These are phyloP conservation scores for Cryptococcus sp. DNA, from an alignment of 1,284 basidiomycete genomes.

Conservation along the genomic window DNA sequence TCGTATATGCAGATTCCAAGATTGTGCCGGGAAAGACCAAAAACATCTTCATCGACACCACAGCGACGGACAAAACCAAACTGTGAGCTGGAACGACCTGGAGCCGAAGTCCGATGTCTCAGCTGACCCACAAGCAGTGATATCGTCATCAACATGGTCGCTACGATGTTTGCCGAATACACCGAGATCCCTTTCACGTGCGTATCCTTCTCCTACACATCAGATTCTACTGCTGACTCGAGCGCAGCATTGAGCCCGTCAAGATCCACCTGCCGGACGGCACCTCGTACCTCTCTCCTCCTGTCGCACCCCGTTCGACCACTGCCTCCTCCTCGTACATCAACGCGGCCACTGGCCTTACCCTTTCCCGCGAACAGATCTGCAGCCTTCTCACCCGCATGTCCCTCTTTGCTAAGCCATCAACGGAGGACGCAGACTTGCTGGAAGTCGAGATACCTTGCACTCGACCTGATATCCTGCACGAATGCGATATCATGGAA, in stretches of 20 bases:
- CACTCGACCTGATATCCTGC: constrained; percentile 93
- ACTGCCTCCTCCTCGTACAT: constrained; percentile 85
- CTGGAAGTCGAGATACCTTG: constrained; percentile 75
- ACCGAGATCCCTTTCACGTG: constrained; percentile 88
- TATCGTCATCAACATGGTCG: constrained; percentile 91
- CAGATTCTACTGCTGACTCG: not conserved
- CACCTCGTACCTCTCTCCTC: constrained; percentile 72
- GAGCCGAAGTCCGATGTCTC: not conserved
- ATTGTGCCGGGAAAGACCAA: constrained; percentile 85
- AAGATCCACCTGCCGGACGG: constrained; percentile 79
- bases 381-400: constrained; percentile 48
- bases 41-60: constrained; percentile 96
- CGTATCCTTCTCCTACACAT: constrained; percentile 40
- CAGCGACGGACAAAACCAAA: constrained; percentile 97
- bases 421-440: constrained; percentile 61
- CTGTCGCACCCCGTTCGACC: constrained; percentile 71
- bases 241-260: constrained; percentile 82
- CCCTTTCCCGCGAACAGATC: constrained; percentile 56
- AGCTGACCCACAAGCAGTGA: constrained; percentile 49
- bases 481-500: constrained; percentile 98
- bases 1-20: constrained; percentile 68
- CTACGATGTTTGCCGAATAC: constrained; percentile 98
- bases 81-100: constrained; percentile 55
- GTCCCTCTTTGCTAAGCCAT: constrained; percentile 57
- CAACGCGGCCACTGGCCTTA: constrained; percentile 90